These are phyloP conservation scores for Pseudophaeomoniella oleicola DNA, from an alignment of 2,329 filamentous ascomycete species.

Conservation along the genomic window DNA sequence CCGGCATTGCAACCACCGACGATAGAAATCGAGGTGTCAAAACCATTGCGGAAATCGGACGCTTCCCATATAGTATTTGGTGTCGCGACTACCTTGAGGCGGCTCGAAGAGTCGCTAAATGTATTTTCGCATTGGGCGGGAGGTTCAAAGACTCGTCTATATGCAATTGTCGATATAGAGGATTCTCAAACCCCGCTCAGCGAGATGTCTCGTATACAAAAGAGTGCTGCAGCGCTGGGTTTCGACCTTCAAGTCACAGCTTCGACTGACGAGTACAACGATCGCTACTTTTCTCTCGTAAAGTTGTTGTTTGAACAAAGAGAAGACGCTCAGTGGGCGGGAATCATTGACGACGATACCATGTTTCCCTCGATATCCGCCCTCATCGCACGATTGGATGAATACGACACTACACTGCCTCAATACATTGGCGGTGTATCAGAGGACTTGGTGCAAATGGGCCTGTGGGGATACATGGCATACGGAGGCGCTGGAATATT, in stretches of 20 bases:
- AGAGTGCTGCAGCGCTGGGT: slow-evolving; percentile 19
- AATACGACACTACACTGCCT: slow-evolving; percentile 33
- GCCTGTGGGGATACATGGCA: slow-evolving; percentile 42
- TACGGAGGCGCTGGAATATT: slow-evolving; percentile 49
- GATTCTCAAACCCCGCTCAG: slow-evolving; percentile 16
- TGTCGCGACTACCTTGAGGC: slow-evolving; percentile 37
- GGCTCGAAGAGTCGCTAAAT: slow-evolving; percentile 35
- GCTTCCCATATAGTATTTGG: slow-evolving; percentile 41
- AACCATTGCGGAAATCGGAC: slow-evolving; percentile 19
- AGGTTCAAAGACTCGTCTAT: slow-evolving; percentile 34
- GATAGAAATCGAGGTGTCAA: too few relatives aligned
- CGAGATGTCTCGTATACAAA: too few relatives aligned
- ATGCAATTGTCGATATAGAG: slow-evolving; percentile 35
- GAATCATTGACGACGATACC: slow-evolving; percentile 48
- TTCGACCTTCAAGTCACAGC: slow-evolving; percentile 27
- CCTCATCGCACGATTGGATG: slow-evolving; percentile 31
- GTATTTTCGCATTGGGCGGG: slow-evolving; percentile 43
- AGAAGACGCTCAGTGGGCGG: slow-evolving; percentile 36
- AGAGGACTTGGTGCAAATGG: slow-evolving; percentile 39
- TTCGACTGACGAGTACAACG: slow-evolving; percentile 21
- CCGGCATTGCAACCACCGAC: background rate
- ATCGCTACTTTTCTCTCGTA: slow-evolving; percentile 44
- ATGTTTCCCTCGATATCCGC: slow-evolving; percentile 44
- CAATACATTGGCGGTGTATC: slow-evolving; percentile 44
- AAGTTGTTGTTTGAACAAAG: slow-evolving; percentile 28